A percentile compares a stretch with the other conserved stretches of the same genome.
Evolutionary conservation across 768 basidiomycete species (phyloP).

Genomic region (Boletus speciosus): DNA sequence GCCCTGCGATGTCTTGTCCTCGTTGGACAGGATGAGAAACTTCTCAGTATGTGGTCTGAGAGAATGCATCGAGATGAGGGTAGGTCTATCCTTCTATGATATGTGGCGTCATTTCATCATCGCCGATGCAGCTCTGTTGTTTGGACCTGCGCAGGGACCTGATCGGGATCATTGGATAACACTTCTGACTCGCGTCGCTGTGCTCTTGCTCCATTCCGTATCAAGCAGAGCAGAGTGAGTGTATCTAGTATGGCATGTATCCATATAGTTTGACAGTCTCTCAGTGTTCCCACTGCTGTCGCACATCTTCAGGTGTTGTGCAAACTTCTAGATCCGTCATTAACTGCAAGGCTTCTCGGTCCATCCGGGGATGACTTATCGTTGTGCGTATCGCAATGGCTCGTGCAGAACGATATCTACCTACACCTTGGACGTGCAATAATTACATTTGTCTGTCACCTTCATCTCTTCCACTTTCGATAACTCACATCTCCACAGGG

Average conservation of each 20-base stretch:
- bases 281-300: constrained; percentile 47
- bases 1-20: constrained; percentile 66
- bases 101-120: neutral
- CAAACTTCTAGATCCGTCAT: constrained; percentile 37
- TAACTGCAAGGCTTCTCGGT: constrained; percentile 18
- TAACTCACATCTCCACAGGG: constrained; percentile 39
- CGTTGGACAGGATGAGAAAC: constrained; percentile 43
- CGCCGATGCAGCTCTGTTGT: constrained; percentile 35
- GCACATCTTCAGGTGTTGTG: constrained; percentile 48
- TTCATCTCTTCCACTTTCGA: neutral
- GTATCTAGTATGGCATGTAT: neutral
- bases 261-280: neutral
- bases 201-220: constrained; percentile 51
- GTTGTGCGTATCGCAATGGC: constrained; percentile 39
- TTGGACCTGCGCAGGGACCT: constrained; percentile 36
- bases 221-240: constrained; percentile 50
- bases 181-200: constrained; percentile 46
- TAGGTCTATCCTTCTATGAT: constrained; percentile 2
- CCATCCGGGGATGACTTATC: constrained; percentile 32
- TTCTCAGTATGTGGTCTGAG: constrained; percentile 33
- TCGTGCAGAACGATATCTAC: constrained; percentile 49
- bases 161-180: constrained; percentile 55
- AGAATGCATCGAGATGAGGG: constrained; percentile 19
- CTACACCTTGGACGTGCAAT: constrained; percentile 17
- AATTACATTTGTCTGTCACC: constrained; percentile 45